Conservation (phyloP, 1,284 basidiomycete genomes). For the Neonothopanus nambi region DNA sequence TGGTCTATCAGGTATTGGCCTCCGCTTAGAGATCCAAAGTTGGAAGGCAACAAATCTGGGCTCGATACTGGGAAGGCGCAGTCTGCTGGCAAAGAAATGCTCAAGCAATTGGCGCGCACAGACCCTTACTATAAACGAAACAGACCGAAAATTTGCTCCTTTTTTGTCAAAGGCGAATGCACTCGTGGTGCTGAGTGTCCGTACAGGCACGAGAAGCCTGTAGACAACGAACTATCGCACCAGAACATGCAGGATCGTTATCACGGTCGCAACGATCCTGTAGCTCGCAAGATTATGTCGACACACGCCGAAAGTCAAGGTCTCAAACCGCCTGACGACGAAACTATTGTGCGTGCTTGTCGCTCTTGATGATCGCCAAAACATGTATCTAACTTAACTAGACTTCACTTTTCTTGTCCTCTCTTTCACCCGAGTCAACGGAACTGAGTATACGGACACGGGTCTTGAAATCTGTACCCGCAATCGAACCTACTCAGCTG, state of each 20-base stretch:
- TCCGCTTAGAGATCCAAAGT: constrained; percentile 35
- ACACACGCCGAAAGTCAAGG: constrained; percentile 77
- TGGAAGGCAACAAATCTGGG: constrained; percentile 67
- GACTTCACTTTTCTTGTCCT: constrained; percentile 92
- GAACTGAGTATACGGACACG: constrained; percentile 81
- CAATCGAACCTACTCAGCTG: constrained; percentile 66
- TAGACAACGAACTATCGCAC: constrained; percentile 80
- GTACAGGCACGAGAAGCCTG: constrained; percentile 90
- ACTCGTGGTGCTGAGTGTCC: constrained; percentile 91
- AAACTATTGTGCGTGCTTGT: constrained; percentile 75
- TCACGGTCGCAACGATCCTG: constrained; percentile 88
- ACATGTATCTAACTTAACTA: constrained; percentile 31
- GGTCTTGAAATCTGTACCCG: constrained; percentile 72
- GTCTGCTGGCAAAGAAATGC: constrained; percentile 90
- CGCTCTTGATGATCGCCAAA: background rate
- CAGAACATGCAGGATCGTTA: constrained; percentile 94
- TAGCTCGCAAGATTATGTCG: constrained; percentile 84
- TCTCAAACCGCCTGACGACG: constrained; percentile 87
- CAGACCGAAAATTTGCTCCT: constrained; percentile 91
- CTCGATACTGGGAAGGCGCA: constrained; percentile 70
- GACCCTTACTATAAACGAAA: constrained; percentile 98
- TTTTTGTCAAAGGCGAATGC: constrained; percentile 95
- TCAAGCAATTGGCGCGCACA: constrained; percentile 90
- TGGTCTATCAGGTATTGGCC: background rate
- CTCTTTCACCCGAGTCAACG: constrained; percentile 72